Evolutionary conservation across 2,329 filamentous ascomycete genomes (phyloP).

Genomic region (Apiospora hydei): DNA sequence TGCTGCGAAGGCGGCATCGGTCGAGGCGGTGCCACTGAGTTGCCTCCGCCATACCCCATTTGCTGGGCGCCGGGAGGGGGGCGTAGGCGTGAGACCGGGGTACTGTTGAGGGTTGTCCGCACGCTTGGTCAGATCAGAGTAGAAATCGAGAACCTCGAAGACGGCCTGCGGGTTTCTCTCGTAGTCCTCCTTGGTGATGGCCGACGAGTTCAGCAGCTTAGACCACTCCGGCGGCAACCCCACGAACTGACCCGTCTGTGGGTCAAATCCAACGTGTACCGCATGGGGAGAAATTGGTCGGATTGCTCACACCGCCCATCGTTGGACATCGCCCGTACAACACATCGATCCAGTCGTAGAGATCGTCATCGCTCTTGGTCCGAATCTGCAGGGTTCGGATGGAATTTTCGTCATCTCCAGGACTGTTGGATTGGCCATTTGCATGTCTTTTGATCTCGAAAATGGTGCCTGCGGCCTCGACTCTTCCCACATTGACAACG

Average conservation of each 20-base stretch:
- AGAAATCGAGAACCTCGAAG: slow-evolving; percentile 84
- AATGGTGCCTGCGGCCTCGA: slow-evolving; percentile 89
- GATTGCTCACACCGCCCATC: slow-evolving; percentile 98
- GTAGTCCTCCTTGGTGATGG: slow-evolving; percentile 98
- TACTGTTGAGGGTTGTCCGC: slow-evolving; percentile 75
- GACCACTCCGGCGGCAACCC: slow-evolving; percentile 97
- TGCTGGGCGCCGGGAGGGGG: slow-evolving; percentile 65
- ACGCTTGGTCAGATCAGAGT: slow-evolving; percentile 82
- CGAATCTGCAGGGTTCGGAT: slow-evolving; percentile 88
- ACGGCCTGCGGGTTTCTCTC: slow-evolving; percentile 92
- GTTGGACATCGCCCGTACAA: slow-evolving; percentile 96
- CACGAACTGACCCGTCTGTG: slow-evolving; percentile 92
- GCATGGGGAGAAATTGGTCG: slow-evolving; percentile 96
- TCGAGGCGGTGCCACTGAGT: slow-evolving; percentile 72
- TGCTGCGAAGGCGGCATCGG: slow-evolving; percentile 65
- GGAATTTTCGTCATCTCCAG: slow-evolving; percentile 80
- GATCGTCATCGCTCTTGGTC: slow-evolving; percentile 93
- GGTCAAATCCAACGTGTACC: slow-evolving; percentile 97
- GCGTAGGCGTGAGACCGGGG: slow-evolving; percentile 71
- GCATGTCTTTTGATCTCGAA: slow-evolving; percentile 88
- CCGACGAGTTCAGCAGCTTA: slow-evolving; percentile 92
- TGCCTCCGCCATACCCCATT: slow-evolving; percentile 63
- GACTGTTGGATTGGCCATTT: slow-evolving; percentile 72
- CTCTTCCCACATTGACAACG: slow-evolving; percentile 87
- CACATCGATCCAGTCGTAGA: slow-evolving; percentile 99